A percentile compares a stretch with the other conserved stretches of the same genome.
Conservation (phyloP, 2,329 filamentous ascomycete species). For the Aspergillus novofumigatus region DNA sequence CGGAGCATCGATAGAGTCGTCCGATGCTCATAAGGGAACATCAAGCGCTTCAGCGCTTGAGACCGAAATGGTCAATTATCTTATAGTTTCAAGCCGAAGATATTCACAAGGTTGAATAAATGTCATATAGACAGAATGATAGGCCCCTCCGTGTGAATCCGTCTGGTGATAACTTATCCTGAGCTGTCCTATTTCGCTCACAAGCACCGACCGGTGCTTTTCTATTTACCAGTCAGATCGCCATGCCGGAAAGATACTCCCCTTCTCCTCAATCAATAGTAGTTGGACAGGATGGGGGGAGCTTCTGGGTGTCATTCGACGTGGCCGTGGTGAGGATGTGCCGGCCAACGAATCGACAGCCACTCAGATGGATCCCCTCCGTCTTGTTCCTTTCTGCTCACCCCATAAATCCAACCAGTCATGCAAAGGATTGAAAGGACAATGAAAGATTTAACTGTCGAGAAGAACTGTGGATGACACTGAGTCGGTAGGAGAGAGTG, state of each 20-base stretch:
- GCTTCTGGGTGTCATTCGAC: conserved; percentile 24
- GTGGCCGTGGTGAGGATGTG: conserved; percentile 27
- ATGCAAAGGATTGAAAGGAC: not conserved
- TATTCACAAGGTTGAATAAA: not conserved
- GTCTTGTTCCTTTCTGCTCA: not conserved
- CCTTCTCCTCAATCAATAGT: conserved; percentile 6
- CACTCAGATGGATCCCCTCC: conserved; percentile 4
- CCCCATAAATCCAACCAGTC: not conserved
- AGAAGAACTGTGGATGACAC: not conserved
- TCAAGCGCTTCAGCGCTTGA: not conserved
- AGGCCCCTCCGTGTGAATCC: not conserved
- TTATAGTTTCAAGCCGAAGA: not conserved
- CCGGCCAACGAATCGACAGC: conserved; percentile 19
- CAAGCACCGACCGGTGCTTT: conserved; percentile 1
- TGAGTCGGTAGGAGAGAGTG: not conserved
- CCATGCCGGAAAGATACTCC: conserved; percentile 5
- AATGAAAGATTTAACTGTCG: not conserved
- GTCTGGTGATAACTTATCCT: not conserved
- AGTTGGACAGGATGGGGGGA: conserved; percentile 12
- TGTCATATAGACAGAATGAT: not conserved
- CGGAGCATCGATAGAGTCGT: not conserved
- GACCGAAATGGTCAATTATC: not conserved
- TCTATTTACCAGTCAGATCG: conserved; percentile 5
- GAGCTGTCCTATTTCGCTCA: not conserved
- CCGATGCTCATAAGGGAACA: not conserved